Percentiles rank a stretch among this genome's conserved stretches.
These are phyloP conservation scores for Cavenderia fasciculata DNA, from an alignment of 78 protist species.

Conservation along the genomic window DNA sequence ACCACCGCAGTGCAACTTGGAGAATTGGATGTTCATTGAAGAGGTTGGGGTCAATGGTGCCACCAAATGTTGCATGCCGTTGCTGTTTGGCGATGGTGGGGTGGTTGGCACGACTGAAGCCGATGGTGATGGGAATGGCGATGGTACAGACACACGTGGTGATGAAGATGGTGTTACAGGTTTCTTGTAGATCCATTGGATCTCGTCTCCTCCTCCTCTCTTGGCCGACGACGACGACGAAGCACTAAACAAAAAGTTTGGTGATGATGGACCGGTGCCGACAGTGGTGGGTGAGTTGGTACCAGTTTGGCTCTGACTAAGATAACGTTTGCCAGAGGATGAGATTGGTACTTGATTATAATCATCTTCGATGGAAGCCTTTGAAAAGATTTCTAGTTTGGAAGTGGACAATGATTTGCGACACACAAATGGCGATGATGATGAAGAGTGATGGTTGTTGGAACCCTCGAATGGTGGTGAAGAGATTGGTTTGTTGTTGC, in stretches of 20 bases:
- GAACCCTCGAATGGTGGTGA: slow-evolving; percentile 15
- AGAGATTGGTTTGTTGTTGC: not conserved
- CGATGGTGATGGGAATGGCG: not conserved
- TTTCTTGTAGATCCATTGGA: not conserved
- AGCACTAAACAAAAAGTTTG: not conserved
- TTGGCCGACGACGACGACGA: not conserved
- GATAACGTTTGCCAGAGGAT: too few species aligned
- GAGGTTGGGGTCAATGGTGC: slow-evolving; percentile 11
- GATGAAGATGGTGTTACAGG: slow-evolving; percentile 2
- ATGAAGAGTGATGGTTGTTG: not conserved
- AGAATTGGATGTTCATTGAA: slow-evolving; percentile 4
- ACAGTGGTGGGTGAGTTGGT: too few species aligned
- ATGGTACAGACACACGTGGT: not conserved
- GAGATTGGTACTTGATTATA: too few species aligned
- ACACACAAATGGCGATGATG: slow-evolving; percentile 10
- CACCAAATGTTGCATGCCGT: too few species aligned
- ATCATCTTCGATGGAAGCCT: too few species aligned
- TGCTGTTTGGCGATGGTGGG: slow-evolving; percentile 12
- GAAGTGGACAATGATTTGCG: too few species aligned
- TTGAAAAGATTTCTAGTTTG: too few species aligned
- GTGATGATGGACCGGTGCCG: slow-evolving; percentile 1
- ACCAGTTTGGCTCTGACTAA: too few species aligned
- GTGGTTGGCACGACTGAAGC: slow-evolving; percentile 10
- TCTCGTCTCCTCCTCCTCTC: not conserved
- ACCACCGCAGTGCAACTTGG: slow-evolving; percentile 15